These are phyloP conservation scores for Russula abietina DNA, from an alignment of 768 basidiomycete species.

Conservation along the genomic window DNA sequence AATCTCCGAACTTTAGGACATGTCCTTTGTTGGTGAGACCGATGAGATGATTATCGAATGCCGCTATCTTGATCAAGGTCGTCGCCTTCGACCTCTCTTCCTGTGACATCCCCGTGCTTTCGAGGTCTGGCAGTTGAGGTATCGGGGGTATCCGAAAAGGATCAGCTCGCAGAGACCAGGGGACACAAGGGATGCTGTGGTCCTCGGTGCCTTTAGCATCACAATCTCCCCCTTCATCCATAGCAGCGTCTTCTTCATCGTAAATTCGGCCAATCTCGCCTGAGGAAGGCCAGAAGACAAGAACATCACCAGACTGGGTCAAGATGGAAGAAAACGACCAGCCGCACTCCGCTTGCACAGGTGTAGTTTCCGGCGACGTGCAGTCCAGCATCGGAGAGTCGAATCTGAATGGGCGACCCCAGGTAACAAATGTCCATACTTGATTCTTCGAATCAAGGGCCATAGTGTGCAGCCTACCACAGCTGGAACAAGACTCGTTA, in stretches of 20 bases:
- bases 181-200: conserved; percentile 49
- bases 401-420: conserved; percentile 73
- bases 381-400: conserved; percentile 35
- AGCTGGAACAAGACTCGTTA: conserved; percentile 39
- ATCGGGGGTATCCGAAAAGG: conserved; percentile 56
- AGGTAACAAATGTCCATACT: conserved; percentile 71
- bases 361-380: conserved; percentile 42
- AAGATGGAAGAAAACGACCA: conserved; percentile 77
- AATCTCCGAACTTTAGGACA: conserved; percentile 56
- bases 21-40: conserved; percentile 78
- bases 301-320: conserved; percentile 62
- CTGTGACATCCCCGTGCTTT: conserved; percentile 28
- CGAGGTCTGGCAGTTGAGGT: conserved; percentile 52
- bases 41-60: conserved; percentile 63
- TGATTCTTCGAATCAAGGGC: conserved; percentile 52
- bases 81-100: conserved; percentile 30
- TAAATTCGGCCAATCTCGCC: conserved; percentile 39
- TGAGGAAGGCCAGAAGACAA: conserved; percentile 66
- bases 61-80: conserved; percentile 74
- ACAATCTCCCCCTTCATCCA: conserved; percentile 41
- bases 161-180: conserved; percentile 51
- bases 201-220: conserved; percentile 33
- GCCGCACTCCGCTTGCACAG: conserved; percentile 68
- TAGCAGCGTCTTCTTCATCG: conserved; percentile 36
- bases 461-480: conserved; percentile 68